phyloP scores from a whole-genome alignment of 352 stramenopile genomes.

The Phytopythium kandeliae region DNA sequence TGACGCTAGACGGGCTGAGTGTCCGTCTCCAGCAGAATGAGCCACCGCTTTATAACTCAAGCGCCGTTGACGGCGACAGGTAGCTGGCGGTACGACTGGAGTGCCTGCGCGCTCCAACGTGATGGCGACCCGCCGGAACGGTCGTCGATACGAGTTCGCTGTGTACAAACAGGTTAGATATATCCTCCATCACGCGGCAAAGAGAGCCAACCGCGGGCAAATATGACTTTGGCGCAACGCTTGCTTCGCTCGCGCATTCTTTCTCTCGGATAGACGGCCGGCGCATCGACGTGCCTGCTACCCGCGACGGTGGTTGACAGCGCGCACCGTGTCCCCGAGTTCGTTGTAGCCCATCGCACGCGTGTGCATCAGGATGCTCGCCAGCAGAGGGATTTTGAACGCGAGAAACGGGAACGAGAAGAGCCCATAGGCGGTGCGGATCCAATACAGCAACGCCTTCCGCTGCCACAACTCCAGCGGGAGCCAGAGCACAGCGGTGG shows the following conservation, averaged over 20 bases:
- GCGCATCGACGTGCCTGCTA: slow-evolving; percentile 3
- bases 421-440: slow-evolving; percentile 79
- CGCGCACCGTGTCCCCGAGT: slow-evolving; percentile 62
- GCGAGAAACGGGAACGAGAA: slow-evolving; percentile 84
- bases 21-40: not conserved
- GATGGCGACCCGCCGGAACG: not conserved
- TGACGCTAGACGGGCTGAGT: no score
- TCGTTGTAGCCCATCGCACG: slow-evolving; percentile 83
- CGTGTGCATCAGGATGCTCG: slow-evolving; percentile 81
- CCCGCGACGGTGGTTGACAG: slow-evolving; percentile 32
- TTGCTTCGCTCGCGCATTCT: not conserved
- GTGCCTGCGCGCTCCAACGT: not conserved
- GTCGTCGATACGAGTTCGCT: not conserved
- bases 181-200: slow-evolving; percentile 2
- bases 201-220: slow-evolving; percentile 1
- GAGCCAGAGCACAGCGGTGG: slow-evolving; percentile 52
- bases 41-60: not conserved
- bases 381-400: slow-evolving; percentile 84
- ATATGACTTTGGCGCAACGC: slow-evolving; percentile 6
- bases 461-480: slow-evolving; percentile 75
- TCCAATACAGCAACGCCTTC: slow-evolving; percentile 83
- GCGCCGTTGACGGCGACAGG: not conserved
- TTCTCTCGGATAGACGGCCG: no score
- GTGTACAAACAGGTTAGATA: slow-evolving; percentile 6
- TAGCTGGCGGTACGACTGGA: not conserved